Percentiles rank a stretch among this genome's conserved stretches.
Conservation (phyloP, 1,139 yeast genomes). For the Debaryomyces psychrophilus region DNA sequence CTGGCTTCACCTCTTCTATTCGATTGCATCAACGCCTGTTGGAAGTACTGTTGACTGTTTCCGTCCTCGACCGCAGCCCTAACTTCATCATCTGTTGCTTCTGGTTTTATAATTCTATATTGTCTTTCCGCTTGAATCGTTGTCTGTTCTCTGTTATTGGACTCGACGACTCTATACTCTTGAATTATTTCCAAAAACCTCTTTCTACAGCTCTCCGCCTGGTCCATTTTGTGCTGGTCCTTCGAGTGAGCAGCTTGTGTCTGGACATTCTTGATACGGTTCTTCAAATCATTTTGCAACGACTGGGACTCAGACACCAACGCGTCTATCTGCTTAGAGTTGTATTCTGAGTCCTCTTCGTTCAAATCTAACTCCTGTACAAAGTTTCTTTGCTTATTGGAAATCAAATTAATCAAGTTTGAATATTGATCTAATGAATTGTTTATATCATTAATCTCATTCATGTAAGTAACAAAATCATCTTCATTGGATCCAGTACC, state of each 20-base stretch:
- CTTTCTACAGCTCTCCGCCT: conserved; percentile 86
- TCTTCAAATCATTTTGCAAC: conserved; percentile 73
- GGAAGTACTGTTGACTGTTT: conserved; percentile 88
- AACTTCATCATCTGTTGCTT: conserved; percentile 84
- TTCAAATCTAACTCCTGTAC: conserved; percentile 76
- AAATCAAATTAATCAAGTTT: conserved; percentile 73
- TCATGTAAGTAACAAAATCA: conserved; percentile 79
- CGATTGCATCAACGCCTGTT: conserved; percentile 88
- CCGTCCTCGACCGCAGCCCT: conserved; percentile 82
- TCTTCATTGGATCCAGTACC: conserved; percentile 33
- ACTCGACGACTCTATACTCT: conserved; percentile 84
- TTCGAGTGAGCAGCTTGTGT: conserved; percentile 60
- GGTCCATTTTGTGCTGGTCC: conserved; percentile 83
- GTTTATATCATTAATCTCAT: conserved; percentile 81
- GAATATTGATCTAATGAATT: conserved; percentile 80
- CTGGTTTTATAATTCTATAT: conserved; percentile 89
- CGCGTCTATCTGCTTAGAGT: conserved; percentile 76
- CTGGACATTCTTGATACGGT: conserved; percentile 77
- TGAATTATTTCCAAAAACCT: conserved; percentile 86
- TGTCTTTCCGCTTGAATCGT: conserved; percentile 91
- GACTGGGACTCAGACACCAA: conserved; percentile 79
- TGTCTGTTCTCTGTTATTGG: conserved; percentile 81
- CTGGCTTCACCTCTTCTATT: conserved; percentile 97
- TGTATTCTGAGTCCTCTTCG: conserved; percentile 72
- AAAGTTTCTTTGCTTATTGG: conserved; percentile 78